Base-by-base conservation (phyloP, 768 basidiomycete genomes). In the Tylopilus felleus region DNA sequence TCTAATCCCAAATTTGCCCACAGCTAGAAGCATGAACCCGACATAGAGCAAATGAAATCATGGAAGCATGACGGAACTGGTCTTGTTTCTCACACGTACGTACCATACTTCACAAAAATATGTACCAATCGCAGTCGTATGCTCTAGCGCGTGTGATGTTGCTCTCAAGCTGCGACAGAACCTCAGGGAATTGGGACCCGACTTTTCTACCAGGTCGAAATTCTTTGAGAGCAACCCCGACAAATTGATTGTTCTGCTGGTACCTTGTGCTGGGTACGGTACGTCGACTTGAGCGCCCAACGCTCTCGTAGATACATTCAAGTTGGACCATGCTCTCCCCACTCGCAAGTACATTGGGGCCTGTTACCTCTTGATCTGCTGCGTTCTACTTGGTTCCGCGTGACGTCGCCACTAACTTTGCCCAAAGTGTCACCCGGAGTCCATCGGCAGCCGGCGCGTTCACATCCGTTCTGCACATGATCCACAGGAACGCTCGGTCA, bases 111-210 rank as follows among this genome's bases (percentile, higher is more conserved):
- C 29, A 29, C 4, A 33, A 33, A 4, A 2, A 21, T 43, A 8
- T 31, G n/a, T 10, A 23, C 21, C 8, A 27, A 25, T 45, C 9
- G 36, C 3, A 27, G 3, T 22, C 38, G 13, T 28, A n/a, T 16
- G 35, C 8, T 54, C 31, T 58, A 84, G 82, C 57, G 80, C 72
- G 2, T 59, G 79, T 28, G 81, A 86, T 57, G 76, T 77, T 27
- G 83, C 80, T 5, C 74, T 82, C 56, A 85, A 83, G 60, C 60
- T 84, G 14, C 74, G 85, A 23, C 84, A 73, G 6, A 84, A 86
- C 39, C 70, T 83, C 22, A 70, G 75, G 45, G 72, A 72, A n/a
- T 67, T 86, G 33, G 74, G 75, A 1, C 73, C 79, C 8, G 73
- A 64, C 6, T 86, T 85, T 60, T 62, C 72, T 25, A 45, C 69